Conservation (phyloP, 306 rosid species). For the Citrullus colocynthis region DNA sequence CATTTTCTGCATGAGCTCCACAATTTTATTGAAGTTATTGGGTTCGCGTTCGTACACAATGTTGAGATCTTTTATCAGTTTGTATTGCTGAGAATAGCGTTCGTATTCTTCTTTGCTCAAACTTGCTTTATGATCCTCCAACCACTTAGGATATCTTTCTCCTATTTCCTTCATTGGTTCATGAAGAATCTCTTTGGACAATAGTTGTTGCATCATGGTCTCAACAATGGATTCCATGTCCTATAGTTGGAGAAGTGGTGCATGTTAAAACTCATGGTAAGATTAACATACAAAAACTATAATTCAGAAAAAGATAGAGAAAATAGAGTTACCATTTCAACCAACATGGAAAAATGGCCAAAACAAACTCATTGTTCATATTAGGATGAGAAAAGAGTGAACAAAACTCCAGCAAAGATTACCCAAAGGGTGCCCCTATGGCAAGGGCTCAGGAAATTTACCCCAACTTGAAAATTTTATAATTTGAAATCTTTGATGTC, state of each 20-base stretch:
- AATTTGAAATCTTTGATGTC: neutral
- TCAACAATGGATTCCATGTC: conserved; percentile 86
- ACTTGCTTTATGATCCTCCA: conserved; percentile 67
- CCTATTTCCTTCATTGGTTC: conserved; percentile 98
- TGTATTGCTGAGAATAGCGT: conserved; percentile 49
- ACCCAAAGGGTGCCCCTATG: neutral
- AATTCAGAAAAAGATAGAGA: neutral
- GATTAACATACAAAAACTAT: neutral
- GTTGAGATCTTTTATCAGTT: conserved; percentile 58
- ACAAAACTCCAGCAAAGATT: neutral
- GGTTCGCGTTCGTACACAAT: conserved; percentile 68
- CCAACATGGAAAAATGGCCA: neutral
- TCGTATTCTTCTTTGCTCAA: conserved; percentile 68
- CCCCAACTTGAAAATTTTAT: neutral
- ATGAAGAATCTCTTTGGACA: conserved; percentile 89
- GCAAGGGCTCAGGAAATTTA: neutral
- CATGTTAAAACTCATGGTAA: neutral
- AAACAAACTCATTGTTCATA: neutral
- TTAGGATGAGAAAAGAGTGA: neutral
- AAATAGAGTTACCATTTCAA: neutral
- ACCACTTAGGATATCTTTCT: conserved; percentile 92
- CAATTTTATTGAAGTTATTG: conserved; percentile 57
- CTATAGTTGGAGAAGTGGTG: conserved; percentile 19
- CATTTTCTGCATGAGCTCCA: conserved; percentile 97
- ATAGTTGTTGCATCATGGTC: conserved; percentile 94